Evolutionary conservation across 202 grass and related monocot species (phyloP).

Genomic region (Hordeum pubiflorum): DNA sequence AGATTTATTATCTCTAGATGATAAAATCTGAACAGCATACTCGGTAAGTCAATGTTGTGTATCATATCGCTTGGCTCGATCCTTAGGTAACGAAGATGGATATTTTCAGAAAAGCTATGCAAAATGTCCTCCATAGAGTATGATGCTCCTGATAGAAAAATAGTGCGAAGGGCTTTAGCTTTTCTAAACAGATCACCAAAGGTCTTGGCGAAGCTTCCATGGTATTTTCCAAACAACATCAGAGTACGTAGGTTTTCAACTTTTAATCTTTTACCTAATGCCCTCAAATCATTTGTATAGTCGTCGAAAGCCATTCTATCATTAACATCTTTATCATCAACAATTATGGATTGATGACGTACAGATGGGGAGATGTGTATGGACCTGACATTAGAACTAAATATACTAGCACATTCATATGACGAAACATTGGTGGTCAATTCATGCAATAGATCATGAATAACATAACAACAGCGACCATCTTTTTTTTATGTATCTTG

Average conservation of each 20-base stretch:
- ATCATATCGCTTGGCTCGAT: neutral
- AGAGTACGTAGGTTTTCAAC: conserved; percentile 2
- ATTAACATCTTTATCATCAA: neutral
- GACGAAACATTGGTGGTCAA: neutral
- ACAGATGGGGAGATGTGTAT: neutral
- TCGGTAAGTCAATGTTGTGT: neutral
- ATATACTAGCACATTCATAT: neutral
- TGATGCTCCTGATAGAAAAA: neutral
- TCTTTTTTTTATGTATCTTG: neutral
- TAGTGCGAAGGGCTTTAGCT: neutral
- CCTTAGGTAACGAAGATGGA: conserved; percentile 14
- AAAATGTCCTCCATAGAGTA: neutral
- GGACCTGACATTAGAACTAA: neutral
- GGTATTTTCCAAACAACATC: neutral
- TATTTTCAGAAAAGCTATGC: neutral
- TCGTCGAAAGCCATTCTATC: neutral
- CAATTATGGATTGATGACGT: neutral
- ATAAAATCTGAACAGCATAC: neutral
- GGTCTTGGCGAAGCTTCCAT: neutral
- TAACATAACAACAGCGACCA: neutral
- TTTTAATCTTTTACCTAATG: neutral
- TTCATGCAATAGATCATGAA: conserved; percentile 27
- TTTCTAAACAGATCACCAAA: neutral
- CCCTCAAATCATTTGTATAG: neutral
- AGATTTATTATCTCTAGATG: neutral